A percentile compares a stretch with the other conserved stretches of the same genome.
These are phyloP conservation scores for Phoenix roebelenii DNA, from an alignment of 176 grass and related monocot species.

Conservation along the genomic window DNA sequence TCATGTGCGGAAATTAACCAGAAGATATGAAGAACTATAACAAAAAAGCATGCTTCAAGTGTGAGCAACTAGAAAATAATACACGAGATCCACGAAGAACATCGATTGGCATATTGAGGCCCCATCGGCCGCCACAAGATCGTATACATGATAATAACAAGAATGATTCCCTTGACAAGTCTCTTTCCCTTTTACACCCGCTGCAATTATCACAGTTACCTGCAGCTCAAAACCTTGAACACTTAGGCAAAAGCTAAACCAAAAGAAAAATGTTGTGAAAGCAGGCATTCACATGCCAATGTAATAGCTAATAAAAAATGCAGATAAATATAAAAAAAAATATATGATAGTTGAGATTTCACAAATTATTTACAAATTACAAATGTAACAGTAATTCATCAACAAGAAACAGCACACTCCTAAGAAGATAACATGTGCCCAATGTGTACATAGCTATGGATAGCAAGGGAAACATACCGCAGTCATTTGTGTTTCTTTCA, in stretches of 20 bases:
- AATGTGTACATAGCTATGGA: not conserved
- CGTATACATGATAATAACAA: slow-evolving; percentile 83
- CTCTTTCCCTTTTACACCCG: slow-evolving; percentile 46
- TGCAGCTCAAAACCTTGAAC: slow-evolving; percentile 30
- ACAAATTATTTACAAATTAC: not conserved
- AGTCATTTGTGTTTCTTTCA: slow-evolving; percentile 37
- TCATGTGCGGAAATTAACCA: no score
- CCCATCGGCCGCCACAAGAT: slow-evolving; percentile 74
- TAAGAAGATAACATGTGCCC: not conserved
- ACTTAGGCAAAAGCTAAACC: no score
- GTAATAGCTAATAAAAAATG: not conserved
- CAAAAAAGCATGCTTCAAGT: no score
- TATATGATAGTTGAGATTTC: not conserved
- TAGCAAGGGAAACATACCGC: slow-evolving; percentile 45
- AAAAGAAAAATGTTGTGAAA: slow-evolving; percentile 7
- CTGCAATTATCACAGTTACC: slow-evolving; percentile 89
- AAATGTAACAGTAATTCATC: no score
- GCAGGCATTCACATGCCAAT: slow-evolving; percentile 1
- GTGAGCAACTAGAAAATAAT: slow-evolving; percentile 15
- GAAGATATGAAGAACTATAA: no score
- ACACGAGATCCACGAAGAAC: slow-evolving; percentile 90
- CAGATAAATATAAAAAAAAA: slow-evolving; percentile 9
- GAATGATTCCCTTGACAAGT: slow-evolving; percentile 82
- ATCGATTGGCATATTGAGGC: slow-evolving; percentile 83
- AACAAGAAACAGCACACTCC: not conserved